Conservation (phyloP, 2,329 filamentous ascomycete genomes). For the Ascochyta pisi region DNA sequence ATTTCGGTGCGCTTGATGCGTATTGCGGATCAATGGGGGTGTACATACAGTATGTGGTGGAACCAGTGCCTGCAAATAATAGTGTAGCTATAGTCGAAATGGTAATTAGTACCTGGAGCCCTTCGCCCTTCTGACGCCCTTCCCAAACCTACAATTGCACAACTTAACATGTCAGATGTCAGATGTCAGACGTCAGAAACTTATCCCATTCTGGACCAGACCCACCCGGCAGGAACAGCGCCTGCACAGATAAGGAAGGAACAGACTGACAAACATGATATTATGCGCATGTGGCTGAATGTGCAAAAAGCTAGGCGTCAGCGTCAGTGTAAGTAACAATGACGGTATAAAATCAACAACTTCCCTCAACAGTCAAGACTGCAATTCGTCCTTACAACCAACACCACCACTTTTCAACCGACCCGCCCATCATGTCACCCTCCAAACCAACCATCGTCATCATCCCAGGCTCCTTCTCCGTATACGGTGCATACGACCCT, state of each 20-base stretch:
- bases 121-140: neutral
- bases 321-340: neutral
- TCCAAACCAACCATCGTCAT: constrained; percentile 25
- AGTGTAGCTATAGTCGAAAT: constrained; percentile 11
- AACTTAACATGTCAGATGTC: neutral
- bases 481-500: constrained; percentile 14
- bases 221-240: neutral
- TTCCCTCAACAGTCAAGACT: neutral
- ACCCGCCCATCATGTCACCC: neutral
- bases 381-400: neutral
- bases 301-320: constrained; percentile 3
- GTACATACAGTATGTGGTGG: constrained; percentile 7
- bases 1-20: constrained; percentile 13
- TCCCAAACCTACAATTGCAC: neutral
- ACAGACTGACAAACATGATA: neutral
- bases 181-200: neutral
- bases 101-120: neutral
- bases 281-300: neutral
- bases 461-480: constrained; percentile 32
- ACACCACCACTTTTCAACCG: neutral
- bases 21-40: neutral
- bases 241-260: neutral
- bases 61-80: neutral
- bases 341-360: neutral
- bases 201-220: neutral